Percentiles rank a stretch among this genome's conserved stretches.
Conservation (phyloP, 2,329 filamentous ascomycete genomes). For the Cephalotrichum gorgonifer region DNA sequence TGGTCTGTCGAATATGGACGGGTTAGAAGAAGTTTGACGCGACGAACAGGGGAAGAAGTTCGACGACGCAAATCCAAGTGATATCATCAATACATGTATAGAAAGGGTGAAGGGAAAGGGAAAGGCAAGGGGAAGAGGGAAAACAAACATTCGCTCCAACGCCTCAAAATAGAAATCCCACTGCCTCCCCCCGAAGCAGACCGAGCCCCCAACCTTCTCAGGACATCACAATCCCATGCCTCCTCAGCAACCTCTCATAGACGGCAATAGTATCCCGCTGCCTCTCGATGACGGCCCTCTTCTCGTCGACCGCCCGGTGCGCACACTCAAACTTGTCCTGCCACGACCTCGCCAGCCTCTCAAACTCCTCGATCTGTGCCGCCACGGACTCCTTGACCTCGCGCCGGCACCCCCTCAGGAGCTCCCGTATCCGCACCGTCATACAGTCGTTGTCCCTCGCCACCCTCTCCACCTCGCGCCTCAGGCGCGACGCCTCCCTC, state of each 20-base stretch:
- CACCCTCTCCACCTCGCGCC: slow-evolving; percentile 24
- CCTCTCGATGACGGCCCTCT: slow-evolving; percentile 5
- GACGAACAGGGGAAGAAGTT: too few species aligned
- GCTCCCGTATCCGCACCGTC: slow-evolving; percentile 22
- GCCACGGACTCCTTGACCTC: not conserved
- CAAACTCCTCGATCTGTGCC: slow-evolving; percentile 4
- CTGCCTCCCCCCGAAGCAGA: not conserved
- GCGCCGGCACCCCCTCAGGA: slow-evolving; percentile 17
- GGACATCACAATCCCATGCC: slow-evolving; percentile 1
- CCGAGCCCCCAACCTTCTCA: too few species aligned
- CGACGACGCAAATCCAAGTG: too few species aligned
- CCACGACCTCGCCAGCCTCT: slow-evolving; percentile 4
- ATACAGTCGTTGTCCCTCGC: slow-evolving; percentile 27
- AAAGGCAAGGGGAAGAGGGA: not conserved
- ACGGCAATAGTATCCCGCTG: slow-evolving; percentile 2
- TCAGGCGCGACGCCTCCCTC: slow-evolving; percentile 23
- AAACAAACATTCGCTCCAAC: not conserved
- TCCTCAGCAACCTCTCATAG: not conserved
- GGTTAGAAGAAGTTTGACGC: too few species aligned
- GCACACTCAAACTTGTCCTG: slow-evolving; percentile 1
- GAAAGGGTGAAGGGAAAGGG: too few species aligned
- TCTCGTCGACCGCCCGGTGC: slow-evolving; percentile 4
- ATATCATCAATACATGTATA: too few species aligned
- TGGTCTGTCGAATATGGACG: too few species aligned
- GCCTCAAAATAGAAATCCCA: not conserved